Evolutionary conservation across 129 eudicot species (phyloP), one percentile per base, ranked within the genome.

Genomic region (Arctium lappa): DNA sequence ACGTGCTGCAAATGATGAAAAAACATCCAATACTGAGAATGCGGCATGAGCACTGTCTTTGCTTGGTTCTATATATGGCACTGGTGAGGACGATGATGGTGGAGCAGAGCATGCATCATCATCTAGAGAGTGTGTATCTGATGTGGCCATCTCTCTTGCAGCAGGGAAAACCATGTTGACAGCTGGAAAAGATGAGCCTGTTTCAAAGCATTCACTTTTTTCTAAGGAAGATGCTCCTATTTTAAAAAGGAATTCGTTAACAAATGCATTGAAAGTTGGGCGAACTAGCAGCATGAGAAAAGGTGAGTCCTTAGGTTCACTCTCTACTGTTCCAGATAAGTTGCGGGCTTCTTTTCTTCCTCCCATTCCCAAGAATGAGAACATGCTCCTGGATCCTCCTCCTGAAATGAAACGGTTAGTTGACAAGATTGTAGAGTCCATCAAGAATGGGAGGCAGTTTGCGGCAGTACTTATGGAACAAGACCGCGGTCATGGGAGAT

Each of bases 1-100:
- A 72, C 90, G 90, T 8, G 15, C 91, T 71, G 90, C 85, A 69
- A 82, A 48, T 60, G 87, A 81, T 29, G 88, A 73, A 15, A 89
- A 85, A 80, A 71, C 37, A 46, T 74, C 86, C 77, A 79, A 69
- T 83, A 6, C 75, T 70, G 91, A 84, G 39, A 65, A 81, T 34
- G 84, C 46, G 13, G 75, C 69, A 42, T 85, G 84, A 77, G 97
- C 99, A 32, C 87, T 96, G 66, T 93, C 98, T 36, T 84, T 96
- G 86, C 99, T 96, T 80, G 99, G 98, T 79, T 96, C 98, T 34
- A 74, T 91, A 15, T 96, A 96, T 93, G 99, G 97, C 10, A 85
- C 90, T 22, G 97, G 87, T 29, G 99, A 96, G 80, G 99, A 96
- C 66, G 98, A 93, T 65, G 99, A 96, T 48, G 86, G 38, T 78